phyloP scores from a whole-genome alignment of 345 rosid genomes.

The Populus pruinosa region DNA sequence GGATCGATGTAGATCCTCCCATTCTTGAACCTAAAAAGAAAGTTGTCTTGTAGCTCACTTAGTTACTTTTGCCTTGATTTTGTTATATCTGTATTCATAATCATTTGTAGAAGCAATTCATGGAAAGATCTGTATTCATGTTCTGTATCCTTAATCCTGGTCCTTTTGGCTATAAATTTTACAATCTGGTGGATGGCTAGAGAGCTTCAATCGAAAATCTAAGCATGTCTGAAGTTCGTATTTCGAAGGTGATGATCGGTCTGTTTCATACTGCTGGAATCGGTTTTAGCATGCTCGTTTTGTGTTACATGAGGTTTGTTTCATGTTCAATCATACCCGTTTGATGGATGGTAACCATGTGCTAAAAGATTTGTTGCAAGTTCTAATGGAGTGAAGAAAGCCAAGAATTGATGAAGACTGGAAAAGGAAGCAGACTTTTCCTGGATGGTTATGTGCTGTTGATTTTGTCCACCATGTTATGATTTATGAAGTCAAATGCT shows the following conservation, averaged over 20 bases:
- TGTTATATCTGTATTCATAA: conserved; percentile 5
- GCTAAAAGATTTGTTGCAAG: background rate
- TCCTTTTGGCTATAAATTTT: background rate
- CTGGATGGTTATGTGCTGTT: background rate
- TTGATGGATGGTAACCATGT: background rate
- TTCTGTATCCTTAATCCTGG: background rate
- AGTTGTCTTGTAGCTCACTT: conserved; percentile 28
- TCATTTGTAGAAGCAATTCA: background rate
- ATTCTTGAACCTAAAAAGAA: conserved; percentile 72
- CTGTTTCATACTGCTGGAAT: background rate
- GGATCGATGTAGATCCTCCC: conserved; percentile 79
- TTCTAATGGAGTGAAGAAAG: background rate
- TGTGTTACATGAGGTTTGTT: background rate
- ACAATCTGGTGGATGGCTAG: too few species aligned
- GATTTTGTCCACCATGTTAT: background rate
- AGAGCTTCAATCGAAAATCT: background rate
- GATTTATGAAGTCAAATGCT: background rate
- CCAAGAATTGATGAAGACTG: background rate
- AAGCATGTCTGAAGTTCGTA: background rate
- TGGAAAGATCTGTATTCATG: background rate
- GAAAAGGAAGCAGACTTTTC: background rate
- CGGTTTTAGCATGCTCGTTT: background rate
- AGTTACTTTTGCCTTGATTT: background rate
- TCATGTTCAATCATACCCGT: background rate
- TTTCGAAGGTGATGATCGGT: background rate